Evolutionary conservation across 2,329 filamentous ascomycete genomes (phyloP).

Genomic region (Trichoderma sp.): DNA sequence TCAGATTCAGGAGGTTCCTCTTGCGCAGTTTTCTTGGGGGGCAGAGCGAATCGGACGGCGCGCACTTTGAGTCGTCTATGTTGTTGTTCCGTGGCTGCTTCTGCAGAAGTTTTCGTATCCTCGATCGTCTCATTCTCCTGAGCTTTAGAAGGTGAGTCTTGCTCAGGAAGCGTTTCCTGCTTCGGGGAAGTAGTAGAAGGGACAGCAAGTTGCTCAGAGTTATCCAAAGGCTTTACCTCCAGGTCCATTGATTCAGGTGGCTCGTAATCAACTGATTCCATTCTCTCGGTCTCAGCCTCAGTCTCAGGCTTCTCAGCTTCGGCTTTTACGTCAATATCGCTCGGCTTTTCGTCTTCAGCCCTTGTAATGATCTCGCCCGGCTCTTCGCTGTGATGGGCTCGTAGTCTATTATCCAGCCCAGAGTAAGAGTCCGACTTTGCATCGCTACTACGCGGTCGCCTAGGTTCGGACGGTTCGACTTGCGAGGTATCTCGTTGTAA

Average conservation of each 20-base stretch:
- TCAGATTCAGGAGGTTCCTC: conserved; percentile 51
- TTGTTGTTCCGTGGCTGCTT: conserved; percentile 28
- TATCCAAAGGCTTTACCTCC: background rate
- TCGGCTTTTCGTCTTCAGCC: conserved; percentile 45
- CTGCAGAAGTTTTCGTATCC: background rate
- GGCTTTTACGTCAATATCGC: conserved; percentile 47
- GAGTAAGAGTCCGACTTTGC: conserved; percentile 48
- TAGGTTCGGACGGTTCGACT: conserved; percentile 43
- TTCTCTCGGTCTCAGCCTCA: conserved; percentile 26
- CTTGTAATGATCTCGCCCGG: conserved; percentile 50
- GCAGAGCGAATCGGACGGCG: conserved; percentile 44
- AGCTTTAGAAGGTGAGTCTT: background rate
- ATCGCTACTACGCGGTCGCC: conserved; percentile 56
- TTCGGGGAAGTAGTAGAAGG: conserved; percentile 4
- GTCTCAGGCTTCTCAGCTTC: conserved; percentile 41
- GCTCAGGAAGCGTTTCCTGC: background rate
- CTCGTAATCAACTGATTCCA: conserved; percentile 22
- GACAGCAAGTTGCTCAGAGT: background rate
- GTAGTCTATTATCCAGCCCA: conserved; percentile 40
- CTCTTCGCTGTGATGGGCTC: conserved; percentile 48
- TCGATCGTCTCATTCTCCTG: background rate
- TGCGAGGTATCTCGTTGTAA: conserved; percentile 42
- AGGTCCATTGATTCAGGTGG: conserved; percentile 22
- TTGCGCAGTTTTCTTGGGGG: conserved; percentile 39
- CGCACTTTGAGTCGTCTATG: conserved; percentile 37